These are phyloP conservation scores for Lavandula angustifolia DNA, from an alignment of 257 asterid species.

Conservation along the genomic window DNA sequence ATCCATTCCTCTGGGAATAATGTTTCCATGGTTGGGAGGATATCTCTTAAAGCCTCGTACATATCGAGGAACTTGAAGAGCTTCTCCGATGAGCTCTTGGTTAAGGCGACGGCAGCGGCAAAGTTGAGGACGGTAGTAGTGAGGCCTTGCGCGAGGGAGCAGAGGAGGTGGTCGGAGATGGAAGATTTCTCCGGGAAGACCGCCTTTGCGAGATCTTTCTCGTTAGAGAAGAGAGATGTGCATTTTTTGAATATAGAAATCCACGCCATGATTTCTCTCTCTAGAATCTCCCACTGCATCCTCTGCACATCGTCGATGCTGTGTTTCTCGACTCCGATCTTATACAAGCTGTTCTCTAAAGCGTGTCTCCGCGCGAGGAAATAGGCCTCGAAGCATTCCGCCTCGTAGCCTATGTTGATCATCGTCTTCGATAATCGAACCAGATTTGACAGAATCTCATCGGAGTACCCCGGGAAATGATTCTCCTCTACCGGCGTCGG, in stretches of 20 bases:
- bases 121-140: constrained; percentile 60
- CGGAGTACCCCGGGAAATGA: constrained; percentile 46
- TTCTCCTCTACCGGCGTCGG: constrained; percentile 16
- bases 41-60: constrained; percentile 70
- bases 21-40: constrained; percentile 31
- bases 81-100: constrained; percentile 78
- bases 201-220: constrained; percentile 45
- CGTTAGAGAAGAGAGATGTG: constrained; percentile 42
- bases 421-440: constrained; percentile 45
- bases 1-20: constrained; percentile 33
- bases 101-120: constrained; percentile 59
- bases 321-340: constrained; percentile 61
- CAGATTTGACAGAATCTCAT: constrained; percentile 39
- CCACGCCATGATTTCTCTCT: constrained; percentile 72
- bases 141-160: constrained; percentile 44
- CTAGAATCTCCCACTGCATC: constrained; percentile 75
- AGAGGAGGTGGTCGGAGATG: constrained; percentile 39
- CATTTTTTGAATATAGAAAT: constrained; percentile 48
- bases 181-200: constrained; percentile 46
- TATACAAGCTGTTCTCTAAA: constrained; percentile 53
- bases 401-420: constrained; percentile 58
- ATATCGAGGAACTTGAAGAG: constrained; percentile 77
- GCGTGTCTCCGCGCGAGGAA: constrained; percentile 57
- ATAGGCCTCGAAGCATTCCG: constrained; percentile 69
- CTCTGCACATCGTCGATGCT: constrained; percentile 86